Conservation (phyloP, 2,329 filamentous ascomycete species). For the Fusarium sp. region DNA sequence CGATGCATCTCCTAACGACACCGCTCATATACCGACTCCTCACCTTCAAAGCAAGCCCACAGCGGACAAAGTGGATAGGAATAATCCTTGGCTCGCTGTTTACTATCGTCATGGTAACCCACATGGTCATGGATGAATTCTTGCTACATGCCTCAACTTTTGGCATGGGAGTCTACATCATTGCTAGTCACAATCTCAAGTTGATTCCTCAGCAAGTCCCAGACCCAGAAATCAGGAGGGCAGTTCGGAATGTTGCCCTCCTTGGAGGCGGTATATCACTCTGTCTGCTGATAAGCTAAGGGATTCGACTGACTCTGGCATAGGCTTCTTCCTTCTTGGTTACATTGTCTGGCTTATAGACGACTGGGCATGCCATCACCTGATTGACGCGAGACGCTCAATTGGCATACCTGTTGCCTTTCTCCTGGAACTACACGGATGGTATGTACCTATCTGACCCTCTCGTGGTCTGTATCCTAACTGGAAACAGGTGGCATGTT, state of each 20-base stretch:
- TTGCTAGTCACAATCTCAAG: constrained; percentile 46
- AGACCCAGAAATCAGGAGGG: constrained; percentile 39
- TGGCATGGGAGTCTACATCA: constrained; percentile 50
- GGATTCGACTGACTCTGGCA: not conserved
- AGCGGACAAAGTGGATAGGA: constrained; percentile 42
- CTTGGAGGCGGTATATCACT: constrained; percentile 35
- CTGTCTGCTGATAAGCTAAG: accelerated
- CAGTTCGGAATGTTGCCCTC: constrained; percentile 30
- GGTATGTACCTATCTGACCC: constrained; percentile 45
- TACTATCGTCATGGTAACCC: constrained; percentile 53
- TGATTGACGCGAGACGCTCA: constrained; percentile 44
- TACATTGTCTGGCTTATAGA: constrained; percentile 57
- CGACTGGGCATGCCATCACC: constrained; percentile 47
- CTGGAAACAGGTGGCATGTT: constrained; percentile 54
- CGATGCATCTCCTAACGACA: constrained; percentile 57
- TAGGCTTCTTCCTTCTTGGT: constrained; percentile 53
- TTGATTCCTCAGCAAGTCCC: constrained; percentile 50
- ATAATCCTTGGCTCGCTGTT: constrained; percentile 40
- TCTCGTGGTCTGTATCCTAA: not conserved
- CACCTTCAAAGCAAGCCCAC: constrained; percentile 47
- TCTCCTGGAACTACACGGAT: constrained; percentile 56
- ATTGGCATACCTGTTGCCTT: constrained; percentile 55
- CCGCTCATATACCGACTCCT: constrained; percentile 57
- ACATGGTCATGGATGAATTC: constrained; percentile 59
- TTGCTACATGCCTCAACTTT: constrained; percentile 54